These are phyloP conservation scores for Saccharomycopsis sp. DNA, from an alignment of 805 yeast genomes.

Conservation along the genomic window DNA sequence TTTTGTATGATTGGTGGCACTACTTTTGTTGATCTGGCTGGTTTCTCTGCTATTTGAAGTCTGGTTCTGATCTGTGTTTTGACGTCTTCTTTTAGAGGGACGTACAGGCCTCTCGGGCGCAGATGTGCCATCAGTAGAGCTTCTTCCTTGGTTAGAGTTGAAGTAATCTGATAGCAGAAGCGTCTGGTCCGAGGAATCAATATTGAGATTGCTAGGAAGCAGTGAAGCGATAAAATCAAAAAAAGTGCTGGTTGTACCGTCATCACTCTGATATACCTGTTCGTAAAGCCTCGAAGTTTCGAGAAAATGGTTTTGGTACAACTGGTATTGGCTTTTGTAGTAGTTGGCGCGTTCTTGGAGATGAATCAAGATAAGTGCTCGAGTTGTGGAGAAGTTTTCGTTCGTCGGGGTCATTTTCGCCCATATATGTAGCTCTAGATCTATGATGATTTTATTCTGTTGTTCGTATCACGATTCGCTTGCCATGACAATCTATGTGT, in stretches of 20 bases:
- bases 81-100: not conserved
- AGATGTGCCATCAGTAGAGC: too few species aligned
- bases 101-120: too few species aligned
- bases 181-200: not conserved
- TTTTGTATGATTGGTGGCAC: too few species aligned
- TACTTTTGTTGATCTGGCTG: too few species aligned
- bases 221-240: not conserved
- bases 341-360: not conserved
- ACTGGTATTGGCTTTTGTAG: not conserved
- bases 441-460: not conserved
- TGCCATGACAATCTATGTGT: not conserved
- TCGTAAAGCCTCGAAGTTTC: not conserved
- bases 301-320: not conserved
- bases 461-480: not conserved
- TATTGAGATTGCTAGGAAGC: not conserved
- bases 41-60: too few species aligned
- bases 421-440: too few species aligned
- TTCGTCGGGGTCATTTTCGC: not conserved
- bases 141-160: not conserved
- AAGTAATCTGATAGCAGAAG: not conserved
- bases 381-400: not conserved
- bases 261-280: not conserved
- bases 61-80: too few species aligned
- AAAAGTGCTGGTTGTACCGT: not conserved
- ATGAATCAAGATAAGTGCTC: not conserved